Conservation (phyloP, 306 rosid genomes). For the Vigna unguiculata region DNA sequence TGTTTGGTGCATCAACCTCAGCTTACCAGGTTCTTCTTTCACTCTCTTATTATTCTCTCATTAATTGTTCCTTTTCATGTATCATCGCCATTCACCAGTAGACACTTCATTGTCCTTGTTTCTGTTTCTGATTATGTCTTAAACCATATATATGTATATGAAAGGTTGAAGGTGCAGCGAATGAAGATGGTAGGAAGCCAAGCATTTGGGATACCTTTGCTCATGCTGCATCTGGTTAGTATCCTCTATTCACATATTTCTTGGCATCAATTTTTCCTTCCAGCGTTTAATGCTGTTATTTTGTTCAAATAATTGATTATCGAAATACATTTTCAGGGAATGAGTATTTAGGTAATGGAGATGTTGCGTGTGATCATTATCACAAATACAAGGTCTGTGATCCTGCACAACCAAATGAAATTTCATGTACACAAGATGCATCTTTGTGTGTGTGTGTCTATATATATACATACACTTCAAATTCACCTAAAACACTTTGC, state of each 20-base stretch:
- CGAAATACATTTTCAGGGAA: conserved; percentile 32
- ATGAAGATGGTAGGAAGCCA: conserved; percentile 52
- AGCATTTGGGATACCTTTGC: conserved; percentile 56
- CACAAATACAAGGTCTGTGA: conserved; percentile 51
- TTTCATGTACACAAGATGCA: neutral
- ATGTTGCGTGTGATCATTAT: conserved; percentile 46
- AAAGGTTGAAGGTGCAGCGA: conserved; percentile 52
- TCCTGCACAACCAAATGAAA: neutral
- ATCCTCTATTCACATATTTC: neutral
- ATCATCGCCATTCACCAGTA: neutral
- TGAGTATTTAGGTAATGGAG: conserved; percentile 21
- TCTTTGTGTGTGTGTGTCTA: neutral
- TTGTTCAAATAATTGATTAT: neutral
- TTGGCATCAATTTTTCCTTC: neutral
- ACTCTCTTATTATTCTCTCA: neutral
- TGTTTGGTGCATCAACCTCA: conserved; percentile 73
- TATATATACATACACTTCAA: too few relatives aligned
- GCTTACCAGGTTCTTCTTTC: conserved; percentile 71
- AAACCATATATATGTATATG: neutral
- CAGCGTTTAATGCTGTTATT: neutral
- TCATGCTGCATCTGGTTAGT: conserved; percentile 25
- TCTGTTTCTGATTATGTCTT: neutral
- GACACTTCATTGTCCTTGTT: neutral
- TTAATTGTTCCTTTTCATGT: neutral
- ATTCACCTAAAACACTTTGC: too few relatives aligned